Percentiles rank a stretch among this genome's conserved stretches.
phyloP scores from a whole-genome alignment of 148 eudicot species.

The Linanthus parryae region DNA sequence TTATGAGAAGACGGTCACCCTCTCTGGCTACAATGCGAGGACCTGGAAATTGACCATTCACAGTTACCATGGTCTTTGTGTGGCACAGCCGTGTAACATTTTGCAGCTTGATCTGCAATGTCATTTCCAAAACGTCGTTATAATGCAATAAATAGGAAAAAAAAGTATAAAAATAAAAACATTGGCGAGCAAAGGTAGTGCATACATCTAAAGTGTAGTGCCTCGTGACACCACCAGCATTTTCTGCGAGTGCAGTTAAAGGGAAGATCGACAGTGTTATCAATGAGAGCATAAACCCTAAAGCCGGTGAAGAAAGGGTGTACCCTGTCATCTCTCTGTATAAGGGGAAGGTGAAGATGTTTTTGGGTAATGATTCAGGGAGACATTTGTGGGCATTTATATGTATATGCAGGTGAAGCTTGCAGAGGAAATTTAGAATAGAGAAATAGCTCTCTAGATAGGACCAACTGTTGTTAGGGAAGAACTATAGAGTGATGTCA shows the following conservation, averaged over 20 bases:
- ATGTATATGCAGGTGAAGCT: conserved; percentile 4
- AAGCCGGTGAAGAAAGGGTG: no score
- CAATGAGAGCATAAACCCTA: not conserved
- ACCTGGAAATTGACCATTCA: conserved; percentile 43
- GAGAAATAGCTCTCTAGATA: not conserved
- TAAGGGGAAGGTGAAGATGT: not conserved
- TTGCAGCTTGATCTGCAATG: conserved; percentile 27
- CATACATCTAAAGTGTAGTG: conserved; percentile 46
- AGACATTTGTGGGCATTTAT: conserved; percentile 3
- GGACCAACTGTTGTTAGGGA: conserved; percentile 11
- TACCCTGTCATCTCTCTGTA: conserved; percentile 3
- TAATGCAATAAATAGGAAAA: not conserved
- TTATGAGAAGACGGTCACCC: conserved; percentile 29
- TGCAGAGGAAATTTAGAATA: not conserved
- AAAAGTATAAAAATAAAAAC: not conserved
- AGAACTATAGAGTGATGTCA: conserved; percentile 10
- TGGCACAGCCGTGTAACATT: conserved; percentile 38
- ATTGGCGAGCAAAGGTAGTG: not conserved
- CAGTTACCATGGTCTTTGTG: conserved; percentile 38
- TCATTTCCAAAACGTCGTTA: not conserved
- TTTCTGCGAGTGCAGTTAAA: conserved; percentile 3
- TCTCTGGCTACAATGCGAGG: conserved; percentile 44
- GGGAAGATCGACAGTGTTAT: conserved; percentile 3
- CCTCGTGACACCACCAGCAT: conserved; percentile 36
- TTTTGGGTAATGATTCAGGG: conserved; percentile 1